Evolutionary conservation across 441 rosid genomes (phyloP).

Genomic region (Croton setiger): DNA sequence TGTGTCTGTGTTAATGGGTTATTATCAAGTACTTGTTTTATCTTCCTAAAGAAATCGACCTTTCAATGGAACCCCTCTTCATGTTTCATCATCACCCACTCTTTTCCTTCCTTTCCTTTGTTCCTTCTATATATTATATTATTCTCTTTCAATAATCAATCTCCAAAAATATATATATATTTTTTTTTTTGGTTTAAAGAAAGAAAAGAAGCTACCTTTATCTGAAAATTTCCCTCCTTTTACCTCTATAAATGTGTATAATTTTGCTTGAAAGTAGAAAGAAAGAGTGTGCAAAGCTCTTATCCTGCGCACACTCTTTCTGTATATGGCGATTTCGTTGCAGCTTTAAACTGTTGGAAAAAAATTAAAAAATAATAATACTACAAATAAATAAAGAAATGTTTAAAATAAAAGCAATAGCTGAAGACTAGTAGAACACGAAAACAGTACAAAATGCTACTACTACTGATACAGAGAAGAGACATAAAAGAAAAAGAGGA

Average conservation of each 20-base stretch:
- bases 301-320: constrained; percentile 71
- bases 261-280: constrained; percentile 46
- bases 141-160: background rate
- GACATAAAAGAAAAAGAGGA: background rate
- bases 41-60: constrained; percentile 47
- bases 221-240: constrained; percentile 11
- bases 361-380: background rate
- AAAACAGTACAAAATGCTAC: constrained; percentile 34
- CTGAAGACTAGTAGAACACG: constrained; percentile 58
- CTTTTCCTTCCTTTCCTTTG: constrained; percentile 12
- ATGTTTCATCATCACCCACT: constrained; percentile 29
- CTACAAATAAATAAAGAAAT: constrained; percentile 11
- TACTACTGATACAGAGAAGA: constrained; percentile 14
- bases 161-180: background rate
- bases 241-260: constrained; percentile 13
- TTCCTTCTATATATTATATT: background rate
- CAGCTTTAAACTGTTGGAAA: constrained; percentile 67
- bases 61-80: constrained; percentile 46
- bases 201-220: background rate
- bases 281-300: constrained; percentile 52
- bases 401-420: constrained; percentile 29
- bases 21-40: constrained; percentile 19
- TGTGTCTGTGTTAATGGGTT: constrained; percentile 3
- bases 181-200: background rate
- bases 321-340: constrained; percentile 68